Percentiles rank a stretch among this genome's conserved stretches.
Conservation (phyloP, 352 stramenopile species). For the Pelagophyceae sp. region DNA sequence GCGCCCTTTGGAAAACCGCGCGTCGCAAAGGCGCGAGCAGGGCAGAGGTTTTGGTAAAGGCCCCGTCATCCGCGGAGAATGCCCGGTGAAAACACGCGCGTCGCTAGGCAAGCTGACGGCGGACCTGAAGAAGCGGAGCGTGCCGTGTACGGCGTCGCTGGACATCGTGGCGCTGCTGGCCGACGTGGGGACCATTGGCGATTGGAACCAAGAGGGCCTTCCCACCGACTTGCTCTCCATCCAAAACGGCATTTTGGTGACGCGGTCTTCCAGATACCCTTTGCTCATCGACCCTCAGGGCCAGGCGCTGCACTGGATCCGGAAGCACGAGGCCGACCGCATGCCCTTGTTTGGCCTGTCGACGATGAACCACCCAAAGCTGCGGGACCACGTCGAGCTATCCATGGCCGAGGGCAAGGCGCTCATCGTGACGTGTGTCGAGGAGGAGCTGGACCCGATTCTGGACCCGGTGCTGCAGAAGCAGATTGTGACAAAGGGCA, state of each 20-base stretch:
- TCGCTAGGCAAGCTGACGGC: conserved; percentile 54
- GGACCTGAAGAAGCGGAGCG: conserved; percentile 53
- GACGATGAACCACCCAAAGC: conserved; percentile 52
- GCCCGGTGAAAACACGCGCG: too few species aligned
- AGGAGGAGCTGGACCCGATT: conserved; percentile 89
- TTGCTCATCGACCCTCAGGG: conserved; percentile 78
- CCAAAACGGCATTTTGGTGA: conserved; percentile 77
- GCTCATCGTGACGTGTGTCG: conserved; percentile 67
- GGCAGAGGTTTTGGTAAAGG: conserved; percentile 15
- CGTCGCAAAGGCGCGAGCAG: conserved; percentile 13
- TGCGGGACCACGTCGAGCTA: conserved; percentile 70
- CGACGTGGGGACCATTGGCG: conserved; percentile 60
- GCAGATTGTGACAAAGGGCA: conserved; percentile 79
- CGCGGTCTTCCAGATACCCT: conserved; percentile 58
- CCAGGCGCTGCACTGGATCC: conserved; percentile 72
- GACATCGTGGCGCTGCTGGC: conserved; percentile 60
- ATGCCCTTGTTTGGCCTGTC: conserved; percentile 55
- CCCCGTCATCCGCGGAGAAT: conserved; percentile 45
- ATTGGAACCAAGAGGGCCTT: conserved; percentile 74
- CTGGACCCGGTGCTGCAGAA: conserved; percentile 82
- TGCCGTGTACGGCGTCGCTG: conserved; percentile 57
- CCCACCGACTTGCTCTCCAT: conserved; percentile 72
- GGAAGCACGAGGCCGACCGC: conserved; percentile 52
- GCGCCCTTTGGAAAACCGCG: too few species aligned
- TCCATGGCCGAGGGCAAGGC: conserved; percentile 71